These are phyloP conservation scores for Hymenoscyphus linearis DNA, from an alignment of 2,329 filamentous ascomycete genomes.

Conservation along the genomic window DNA sequence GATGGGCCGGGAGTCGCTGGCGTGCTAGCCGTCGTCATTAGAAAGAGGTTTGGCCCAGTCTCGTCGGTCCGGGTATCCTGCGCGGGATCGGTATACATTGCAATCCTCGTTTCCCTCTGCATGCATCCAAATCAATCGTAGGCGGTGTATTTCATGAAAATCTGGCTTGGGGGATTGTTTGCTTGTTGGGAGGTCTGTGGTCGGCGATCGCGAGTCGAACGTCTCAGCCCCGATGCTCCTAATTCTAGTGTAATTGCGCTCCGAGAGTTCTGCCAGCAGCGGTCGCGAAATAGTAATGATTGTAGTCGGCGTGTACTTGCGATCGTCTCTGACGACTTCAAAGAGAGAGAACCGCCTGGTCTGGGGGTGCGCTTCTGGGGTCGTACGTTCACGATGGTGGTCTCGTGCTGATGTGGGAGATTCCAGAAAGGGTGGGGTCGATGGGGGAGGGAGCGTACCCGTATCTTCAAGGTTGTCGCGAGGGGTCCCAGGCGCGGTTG, in stretches of 20 bases:
- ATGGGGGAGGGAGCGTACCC: neutral
- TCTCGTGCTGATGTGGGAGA: constrained; percentile 10
- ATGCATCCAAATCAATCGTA: constrained; percentile 3
- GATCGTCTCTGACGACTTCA: neutral
- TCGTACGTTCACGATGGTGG: neutral
- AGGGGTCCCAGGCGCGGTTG: neutral
- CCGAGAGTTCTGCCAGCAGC: neutral
- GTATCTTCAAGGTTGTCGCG: neutral
- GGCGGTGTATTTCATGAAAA: neutral
- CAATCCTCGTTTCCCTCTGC: constrained; percentile 2
- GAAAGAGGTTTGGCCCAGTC: constrained; percentile 16
- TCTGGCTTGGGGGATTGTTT: neutral
- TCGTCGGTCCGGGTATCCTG: constrained; percentile 19
- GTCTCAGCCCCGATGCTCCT: neutral
- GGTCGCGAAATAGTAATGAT: neutral
- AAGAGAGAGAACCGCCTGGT: neutral
- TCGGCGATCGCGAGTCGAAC: neutral
- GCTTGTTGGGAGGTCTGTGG: neutral
- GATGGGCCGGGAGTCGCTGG: constrained; percentile 31
- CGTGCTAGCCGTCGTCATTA: constrained; percentile 30
- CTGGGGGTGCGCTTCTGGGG: neutral
- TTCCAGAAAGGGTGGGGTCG: neutral
- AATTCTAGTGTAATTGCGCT: neutral
- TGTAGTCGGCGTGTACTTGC: neutral
- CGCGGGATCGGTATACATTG: constrained; percentile 14